Evolutionary conservation across 2,329 filamentous ascomycete species (phyloP).

Genomic region (Graphiopsis chlorocephala): DNA sequence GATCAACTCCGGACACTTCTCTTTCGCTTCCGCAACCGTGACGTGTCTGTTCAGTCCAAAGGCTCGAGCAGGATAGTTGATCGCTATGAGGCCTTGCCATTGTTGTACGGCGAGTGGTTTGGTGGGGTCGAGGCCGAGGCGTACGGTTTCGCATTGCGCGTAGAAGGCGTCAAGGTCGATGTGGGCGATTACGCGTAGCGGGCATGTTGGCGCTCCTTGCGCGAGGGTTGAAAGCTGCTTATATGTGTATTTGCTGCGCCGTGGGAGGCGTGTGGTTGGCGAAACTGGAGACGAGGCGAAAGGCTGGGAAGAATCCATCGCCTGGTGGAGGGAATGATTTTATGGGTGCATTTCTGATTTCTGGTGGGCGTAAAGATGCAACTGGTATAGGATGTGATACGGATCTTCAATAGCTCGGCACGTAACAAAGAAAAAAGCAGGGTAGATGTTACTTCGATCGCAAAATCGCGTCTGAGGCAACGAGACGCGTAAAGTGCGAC

Average conservation of each 20-base stretch:
- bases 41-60: slow-evolving; percentile 79
- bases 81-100: slow-evolving; percentile 90
- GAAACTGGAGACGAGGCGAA: slow-evolving; percentile 32
- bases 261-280: slow-evolving; percentile 22
- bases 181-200: slow-evolving; percentile 83
- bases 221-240: slow-evolving; percentile 76
- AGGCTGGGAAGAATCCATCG: slow-evolving; percentile 19
- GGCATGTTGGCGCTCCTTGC: slow-evolving; percentile 67
- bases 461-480: neutral
- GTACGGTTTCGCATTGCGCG: slow-evolving; percentile 86
- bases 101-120: slow-evolving; percentile 89
- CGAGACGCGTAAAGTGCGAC: slow-evolving; percentile 4
- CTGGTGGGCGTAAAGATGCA: neutral
- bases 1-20: slow-evolving; percentile 79
- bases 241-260: slow-evolving; percentile 75
- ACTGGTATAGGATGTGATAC: neutral
- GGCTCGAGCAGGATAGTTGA: slow-evolving; percentile 88
- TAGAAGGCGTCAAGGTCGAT: slow-evolving; percentile 98
- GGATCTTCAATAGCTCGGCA: no score
- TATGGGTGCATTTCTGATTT: slow-evolving; percentile 3
- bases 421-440: neutral
- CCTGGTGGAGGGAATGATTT: neutral
- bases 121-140: slow-evolving; percentile 70
- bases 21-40: slow-evolving; percentile 75
- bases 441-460: neutral